phyloP scores from a whole-genome alignment of 768 basidiomycete genomes.

The Psilocybe tampanensis region DNA sequence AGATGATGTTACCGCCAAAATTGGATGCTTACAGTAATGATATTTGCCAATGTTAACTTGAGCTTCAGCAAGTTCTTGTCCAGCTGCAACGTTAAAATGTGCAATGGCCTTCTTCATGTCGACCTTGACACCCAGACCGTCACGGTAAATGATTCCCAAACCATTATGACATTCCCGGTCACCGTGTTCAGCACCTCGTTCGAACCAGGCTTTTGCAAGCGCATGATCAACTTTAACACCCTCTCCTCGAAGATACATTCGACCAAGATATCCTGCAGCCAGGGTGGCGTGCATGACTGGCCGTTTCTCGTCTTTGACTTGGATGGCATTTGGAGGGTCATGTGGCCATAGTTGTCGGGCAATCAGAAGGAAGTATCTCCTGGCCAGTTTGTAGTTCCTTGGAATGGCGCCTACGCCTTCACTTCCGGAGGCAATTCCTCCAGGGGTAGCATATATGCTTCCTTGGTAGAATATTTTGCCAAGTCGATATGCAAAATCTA shows the following conservation, averaged over 20 bases:
- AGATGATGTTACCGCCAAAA: too few species aligned
- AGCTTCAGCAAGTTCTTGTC: conserved; percentile 89
- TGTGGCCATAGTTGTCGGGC: conserved; percentile 86
- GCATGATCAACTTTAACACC: conserved; percentile 78
- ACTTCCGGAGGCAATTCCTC: conserved; percentile 84
- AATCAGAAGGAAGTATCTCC: conserved; percentile 82
- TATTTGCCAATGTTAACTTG: conserved; percentile 89
- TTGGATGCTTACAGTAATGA: conserved; percentile 46
- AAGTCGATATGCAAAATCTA: conserved; percentile 86
- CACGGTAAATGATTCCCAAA: conserved; percentile 89
- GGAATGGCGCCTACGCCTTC: conserved; percentile 92
- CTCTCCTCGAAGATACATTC: conserved; percentile 94
- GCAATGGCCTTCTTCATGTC: conserved; percentile 65
- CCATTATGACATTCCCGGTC: conserved; percentile 91
- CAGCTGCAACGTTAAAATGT: conserved; percentile 80
- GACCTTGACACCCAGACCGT: conserved; percentile 73
- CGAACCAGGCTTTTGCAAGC: conserved; percentile 92
- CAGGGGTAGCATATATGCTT: conserved; percentile 78
- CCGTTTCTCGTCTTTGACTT: conserved; percentile 54
- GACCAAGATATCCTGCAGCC: conserved; percentile 86
- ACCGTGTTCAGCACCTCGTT: conserved; percentile 76
- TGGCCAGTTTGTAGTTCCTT: conserved; percentile 75
- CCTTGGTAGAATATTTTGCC: conserved; percentile 98
- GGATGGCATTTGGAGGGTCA: conserved; percentile 64
- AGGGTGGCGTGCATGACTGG: conserved; percentile 68